Conservation (phyloP, 1,284 basidiomycete species). For the Hypsizygus ulmarius region DNA sequence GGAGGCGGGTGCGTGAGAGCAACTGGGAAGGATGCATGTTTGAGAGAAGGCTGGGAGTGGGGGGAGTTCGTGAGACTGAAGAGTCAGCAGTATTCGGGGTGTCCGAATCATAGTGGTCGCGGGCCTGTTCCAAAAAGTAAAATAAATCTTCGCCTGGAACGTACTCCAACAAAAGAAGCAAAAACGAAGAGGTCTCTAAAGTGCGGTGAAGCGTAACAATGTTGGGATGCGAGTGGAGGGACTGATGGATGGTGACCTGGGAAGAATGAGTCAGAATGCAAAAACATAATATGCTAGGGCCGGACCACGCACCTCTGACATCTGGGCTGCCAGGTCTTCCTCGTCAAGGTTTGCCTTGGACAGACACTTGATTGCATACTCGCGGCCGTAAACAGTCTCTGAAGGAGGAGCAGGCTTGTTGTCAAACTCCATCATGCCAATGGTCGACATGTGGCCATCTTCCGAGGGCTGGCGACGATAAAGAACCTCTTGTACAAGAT, state of each 20-base stretch:
- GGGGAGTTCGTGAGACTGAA: conserved; percentile 74
- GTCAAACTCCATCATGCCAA: conserved; percentile 62
- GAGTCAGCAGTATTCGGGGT: conserved; percentile 43
- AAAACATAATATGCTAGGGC: conserved; percentile 6
- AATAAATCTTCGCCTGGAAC: conserved; percentile 96
- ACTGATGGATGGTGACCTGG: conserved; percentile 92
- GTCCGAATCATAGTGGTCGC: conserved; percentile 73
- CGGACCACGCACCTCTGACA: conserved; percentile 83
- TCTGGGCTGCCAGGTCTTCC: conserved; percentile 82
- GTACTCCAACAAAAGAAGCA: conserved; percentile 64
- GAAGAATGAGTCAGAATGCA: conserved; percentile 8
- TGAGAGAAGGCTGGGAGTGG: conserved; percentile 92
- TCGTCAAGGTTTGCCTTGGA: conserved; percentile 90
- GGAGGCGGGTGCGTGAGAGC: conserved; percentile 83
- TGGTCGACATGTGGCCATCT: conserved; percentile 54
- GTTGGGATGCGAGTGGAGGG: conserved; percentile 87
- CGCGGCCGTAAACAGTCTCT: conserved; percentile 67
- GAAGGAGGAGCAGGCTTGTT: conserved; percentile 36
- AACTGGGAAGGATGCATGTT: conserved; percentile 80
- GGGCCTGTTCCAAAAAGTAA: conserved; percentile 94
- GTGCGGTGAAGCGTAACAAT: conserved; percentile 95
- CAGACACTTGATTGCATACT: conserved; percentile 95
- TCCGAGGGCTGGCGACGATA: conserved; percentile 58
- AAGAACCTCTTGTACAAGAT: conserved; percentile 85
- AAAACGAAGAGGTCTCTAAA: conserved; percentile 52